Evolutionary conservation across 441 rosid species (phyloP).

Genomic region (Populus trichocarpa): DNA sequence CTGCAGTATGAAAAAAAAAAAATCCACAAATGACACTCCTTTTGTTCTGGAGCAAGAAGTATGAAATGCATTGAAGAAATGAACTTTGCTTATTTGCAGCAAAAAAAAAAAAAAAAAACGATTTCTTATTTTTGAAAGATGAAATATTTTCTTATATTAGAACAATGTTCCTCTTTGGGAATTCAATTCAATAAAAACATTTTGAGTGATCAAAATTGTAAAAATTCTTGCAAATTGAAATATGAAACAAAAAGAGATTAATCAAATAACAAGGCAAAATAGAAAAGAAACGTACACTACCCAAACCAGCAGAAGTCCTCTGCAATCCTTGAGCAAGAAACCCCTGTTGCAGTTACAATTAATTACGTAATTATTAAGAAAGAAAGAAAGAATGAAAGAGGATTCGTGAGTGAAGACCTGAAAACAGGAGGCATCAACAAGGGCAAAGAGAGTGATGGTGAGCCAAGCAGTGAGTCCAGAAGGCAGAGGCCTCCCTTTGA

Average conservation of each 20-base stretch:
- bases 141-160: no score
- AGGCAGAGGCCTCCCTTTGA: slow-evolving; percentile 53
- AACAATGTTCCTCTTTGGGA: neutral
- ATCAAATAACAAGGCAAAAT: neutral
- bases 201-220: neutral
- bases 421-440: slow-evolving; percentile 79
- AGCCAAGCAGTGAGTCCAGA: slow-evolving; percentile 70
- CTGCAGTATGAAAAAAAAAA: slow-evolving; percentile 26
- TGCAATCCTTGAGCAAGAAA: slow-evolving; percentile 90
- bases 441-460: slow-evolving; percentile 72
- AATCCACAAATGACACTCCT: neutral
- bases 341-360: slow-evolving; percentile 39
- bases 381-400: neutral
- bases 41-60: neutral
- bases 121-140: neutral
- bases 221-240: neutral
- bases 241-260: neutral
- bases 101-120: no score
- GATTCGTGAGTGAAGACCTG: slow-evolving; percentile 39
- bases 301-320: slow-evolving; percentile 91
- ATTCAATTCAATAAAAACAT: neutral
- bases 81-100: neutral
- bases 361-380: neutral
- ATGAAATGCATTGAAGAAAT: neutral
- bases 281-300: slow-evolving; percentile 55